Base-by-base conservation (phyloP, 2,329 filamentous ascomycete genomes). In the Colletotrichum abscissum region DNA sequence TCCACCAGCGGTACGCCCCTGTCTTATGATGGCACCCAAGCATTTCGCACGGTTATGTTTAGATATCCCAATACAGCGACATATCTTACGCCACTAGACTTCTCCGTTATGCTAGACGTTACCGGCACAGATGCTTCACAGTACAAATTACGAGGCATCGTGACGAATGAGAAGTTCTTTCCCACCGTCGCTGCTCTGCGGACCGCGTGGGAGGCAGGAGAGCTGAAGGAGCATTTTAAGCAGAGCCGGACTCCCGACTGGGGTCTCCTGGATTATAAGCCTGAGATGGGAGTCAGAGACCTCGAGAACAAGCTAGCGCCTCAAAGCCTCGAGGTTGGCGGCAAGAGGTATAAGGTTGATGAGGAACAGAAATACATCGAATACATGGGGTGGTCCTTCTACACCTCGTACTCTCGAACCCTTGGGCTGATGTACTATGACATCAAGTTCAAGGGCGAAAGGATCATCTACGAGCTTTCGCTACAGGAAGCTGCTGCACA, bases 311-410 rank as follows among this genome's bases (percentile, higher is more conserved):
- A 76, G 5, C 76, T 80, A 4, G 81, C 82, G 2, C 83, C 83
- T 2, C 80, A 83, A 64, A 81, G 76, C 38, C 75, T 82, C 16
- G 82, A 83, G 75, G 73, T 83, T 2, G 82, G 81, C 3, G 83
- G 83, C 38, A 84, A 83, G 74, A 80, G 83, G 2, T 85, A 85
- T 77, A 80, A 79, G 63, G 64, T 89, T 16, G 88, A 89, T 74
- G 68, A 75, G 33, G 78, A 84, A 46, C 78, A 86, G 70, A 81
- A 83, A 63, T 89, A 86, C 74, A 82, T 90, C 46, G 85, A 86
- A 71, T 89, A 85, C 82, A 85, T 89, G 79, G 87, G 86, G 22
- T 90, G 86, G 80, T 82, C 83, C 4, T 89, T 89, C 78, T 89
- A 88, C 78, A 79, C 88, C 26, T 79, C 83, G 12, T 85, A 83